Evolutionary conservation across 331 rosid genomes (phyloP).

Genomic region (Quercus tomentella): DNA sequence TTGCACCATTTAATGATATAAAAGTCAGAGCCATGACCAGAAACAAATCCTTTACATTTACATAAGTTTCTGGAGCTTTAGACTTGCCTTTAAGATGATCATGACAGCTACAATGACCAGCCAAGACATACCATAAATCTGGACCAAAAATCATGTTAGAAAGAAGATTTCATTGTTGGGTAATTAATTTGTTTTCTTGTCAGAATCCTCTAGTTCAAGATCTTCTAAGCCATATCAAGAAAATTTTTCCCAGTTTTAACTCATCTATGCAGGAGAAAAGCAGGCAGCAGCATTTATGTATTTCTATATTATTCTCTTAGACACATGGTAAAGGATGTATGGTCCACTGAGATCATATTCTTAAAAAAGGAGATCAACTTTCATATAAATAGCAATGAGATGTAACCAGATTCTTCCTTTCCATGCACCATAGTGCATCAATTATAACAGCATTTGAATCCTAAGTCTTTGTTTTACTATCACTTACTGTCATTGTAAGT

Average conservation of each 20-base stretch:
- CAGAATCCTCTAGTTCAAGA: not conserved
- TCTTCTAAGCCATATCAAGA: not conserved
- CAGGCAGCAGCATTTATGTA: not conserved
- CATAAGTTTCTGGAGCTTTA: slow-evolving; percentile 16
- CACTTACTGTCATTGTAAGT: not conserved
- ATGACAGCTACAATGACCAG: slow-evolving; percentile 78
- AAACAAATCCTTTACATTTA: not conserved
- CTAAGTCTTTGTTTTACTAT: not conserved
- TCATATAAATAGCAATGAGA: not conserved
- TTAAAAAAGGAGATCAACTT: not conserved
- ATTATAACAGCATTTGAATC: not conserved
- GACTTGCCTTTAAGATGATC: slow-evolving; percentile 75
- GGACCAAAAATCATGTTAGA: slow-evolving; percentile 27
- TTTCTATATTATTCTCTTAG: not conserved
- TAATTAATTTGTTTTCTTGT: not conserved
- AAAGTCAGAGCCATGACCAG: slow-evolving; percentile 3
- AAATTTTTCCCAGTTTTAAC: not conserved
- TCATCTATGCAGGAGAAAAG: not conserved
- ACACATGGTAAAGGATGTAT: not conserved
- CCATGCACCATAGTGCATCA: not conserved
- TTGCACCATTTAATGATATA: slow-evolving; percentile 12
- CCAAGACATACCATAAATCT: slow-evolving; percentile 94
- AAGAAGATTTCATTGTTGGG: not conserved
- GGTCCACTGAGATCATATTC: not conserved
- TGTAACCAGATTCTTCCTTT: not conserved